Base-by-base conservation (phyloP, 805 yeast genomes). In the Teunomyces aglyptinius region DNA sequence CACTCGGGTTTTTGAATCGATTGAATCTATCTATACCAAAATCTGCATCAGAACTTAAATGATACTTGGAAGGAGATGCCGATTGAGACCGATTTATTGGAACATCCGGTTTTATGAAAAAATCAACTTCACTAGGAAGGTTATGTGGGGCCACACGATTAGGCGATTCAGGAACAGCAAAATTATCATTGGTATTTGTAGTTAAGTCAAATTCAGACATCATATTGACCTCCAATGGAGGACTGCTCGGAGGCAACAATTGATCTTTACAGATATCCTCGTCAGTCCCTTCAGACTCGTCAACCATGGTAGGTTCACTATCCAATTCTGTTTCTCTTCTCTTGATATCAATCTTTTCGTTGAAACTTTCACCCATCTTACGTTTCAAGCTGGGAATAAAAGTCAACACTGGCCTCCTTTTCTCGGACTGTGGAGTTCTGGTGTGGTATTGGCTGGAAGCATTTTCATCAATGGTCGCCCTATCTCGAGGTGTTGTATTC, bases 21-120 rank as follows among this genome's bases (percentile, higher is more conserved):
- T 72, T 71, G 50, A 77, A 77, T 43, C 69, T 65, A 52, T 80
- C 84, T 24, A 80, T 67, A 0, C 82, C 83, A 50, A 78, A 75
- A 48, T 72, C 78, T 6, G 77, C 64, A 20, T 71, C 76, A 8
- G 71, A 65, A 48, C 73, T 63, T 15, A 48, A 31, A 16, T 42
- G 43, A 6, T 26, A 27, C 19, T 41, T 43, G 5, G 36, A 40
- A 6, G 50, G 47, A 11, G 45, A 47, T 35, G 26, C 41, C 7
- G 45, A 26, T 20, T 47, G 46, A 3, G 49, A 39, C 5, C 7
- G 29, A 13, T 11, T 27, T 10, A 18, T 7, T 3, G 24, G 13
- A 31, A 32, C 40, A 5, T 26, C 35, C 11, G 46, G 42, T n/a
- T 47, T 47, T 20, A n/a, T n/a, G 11, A 48, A 11, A 19, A 40